phyloP scores from a whole-genome alignment of 1,284 basidiomycete species.

The Phellopilus nigrolimitatus region DNA sequence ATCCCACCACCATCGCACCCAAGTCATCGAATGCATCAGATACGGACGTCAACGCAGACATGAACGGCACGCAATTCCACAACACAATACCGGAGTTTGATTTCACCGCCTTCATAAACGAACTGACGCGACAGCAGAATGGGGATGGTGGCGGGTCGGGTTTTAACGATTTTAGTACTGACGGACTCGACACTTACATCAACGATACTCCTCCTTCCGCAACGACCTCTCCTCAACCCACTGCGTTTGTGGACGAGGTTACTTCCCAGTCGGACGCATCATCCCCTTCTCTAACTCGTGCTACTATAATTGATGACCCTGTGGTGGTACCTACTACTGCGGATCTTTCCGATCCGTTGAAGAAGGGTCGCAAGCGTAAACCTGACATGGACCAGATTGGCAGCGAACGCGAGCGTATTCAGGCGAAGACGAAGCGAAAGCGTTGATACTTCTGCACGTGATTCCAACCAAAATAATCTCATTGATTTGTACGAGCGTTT shows the following conservation, averaged over 20 bases:
- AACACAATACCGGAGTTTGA: conserved; percentile 36
- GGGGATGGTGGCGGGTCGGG: not conserved
- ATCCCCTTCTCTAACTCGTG: conserved; percentile 12
- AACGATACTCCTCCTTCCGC: not conserved
- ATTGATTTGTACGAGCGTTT: conserved; percentile 1
- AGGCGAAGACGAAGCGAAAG: conserved; percentile 25
- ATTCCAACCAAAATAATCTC: not conserved
- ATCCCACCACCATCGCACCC: not conserved
- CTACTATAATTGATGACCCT: conserved; percentile 4
- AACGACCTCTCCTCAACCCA: conserved; percentile 22
- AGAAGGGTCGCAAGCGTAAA: conserved; percentile 18
- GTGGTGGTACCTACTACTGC: not conserved
- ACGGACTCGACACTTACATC: not conserved
- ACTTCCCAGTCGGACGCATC: conserved; percentile 25
- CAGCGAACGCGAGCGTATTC: conserved; percentile 3
- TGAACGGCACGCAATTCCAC: not conserved
- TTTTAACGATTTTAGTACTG: conserved; percentile 12
- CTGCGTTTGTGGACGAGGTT: conserved; percentile 34
- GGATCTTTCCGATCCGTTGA: not conserved
- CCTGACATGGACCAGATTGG: conserved; percentile 13
- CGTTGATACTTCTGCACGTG: conserved; percentile 20
- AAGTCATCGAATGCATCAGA: not conserved
- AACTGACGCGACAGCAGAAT: conserved; percentile 27
- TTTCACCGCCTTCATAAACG: conserved; percentile 43
- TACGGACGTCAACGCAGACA: conserved; percentile 4